Percentiles rank a stretch among this genome's conserved stretches.
These are phyloP conservation scores for Glycine latifolia DNA, from an alignment of 306 rosid genomes.

Conservation along the genomic window DNA sequence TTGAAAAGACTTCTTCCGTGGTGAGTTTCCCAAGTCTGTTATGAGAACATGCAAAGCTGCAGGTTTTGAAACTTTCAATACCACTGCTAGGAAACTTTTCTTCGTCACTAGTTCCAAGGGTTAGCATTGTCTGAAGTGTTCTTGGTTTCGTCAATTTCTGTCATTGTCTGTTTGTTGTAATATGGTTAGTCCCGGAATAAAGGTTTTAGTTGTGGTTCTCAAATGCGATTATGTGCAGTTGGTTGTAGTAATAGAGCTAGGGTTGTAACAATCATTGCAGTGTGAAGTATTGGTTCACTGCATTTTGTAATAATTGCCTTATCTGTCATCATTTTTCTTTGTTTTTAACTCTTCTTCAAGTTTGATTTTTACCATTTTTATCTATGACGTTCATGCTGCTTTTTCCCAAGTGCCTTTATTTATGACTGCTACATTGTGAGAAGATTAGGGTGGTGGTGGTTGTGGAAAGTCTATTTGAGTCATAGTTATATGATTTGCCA, in stretches of 20 bases:
- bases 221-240: conserved; percentile 9
- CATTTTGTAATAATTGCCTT: conserved; percentile 2
- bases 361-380: conserved; percentile 14
- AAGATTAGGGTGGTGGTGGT: conserved; percentile 9
- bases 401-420: conserved; percentile 37
- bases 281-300: conserved; percentile 6
- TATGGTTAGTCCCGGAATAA: conserved; percentile 23
- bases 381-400: conserved; percentile 1
- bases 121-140: conserved; percentile 21
- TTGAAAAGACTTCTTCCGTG: conserved; percentile 75
- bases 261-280: conserved; percentile 29
- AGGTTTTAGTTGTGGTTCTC: conserved; percentile 23
- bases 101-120: background rate
- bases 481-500: background rate
- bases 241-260: conserved; percentile 6
- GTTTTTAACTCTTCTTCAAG: conserved; percentile 24
- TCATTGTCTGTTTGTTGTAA: background rate
- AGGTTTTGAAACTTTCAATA: conserved; percentile 34
- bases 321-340: background rate
- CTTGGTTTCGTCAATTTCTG: conserved; percentile 31
- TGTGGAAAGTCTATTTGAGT: conserved; percentile 25
- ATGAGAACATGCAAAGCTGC: conserved; percentile 35
- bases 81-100: background rate
- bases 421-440: conserved; percentile 27
- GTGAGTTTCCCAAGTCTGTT: conserved; percentile 63